These are phyloP conservation scores for Prunus campanulata DNA, from an alignment of 306 rosid species.

Conservation along the genomic window DNA sequence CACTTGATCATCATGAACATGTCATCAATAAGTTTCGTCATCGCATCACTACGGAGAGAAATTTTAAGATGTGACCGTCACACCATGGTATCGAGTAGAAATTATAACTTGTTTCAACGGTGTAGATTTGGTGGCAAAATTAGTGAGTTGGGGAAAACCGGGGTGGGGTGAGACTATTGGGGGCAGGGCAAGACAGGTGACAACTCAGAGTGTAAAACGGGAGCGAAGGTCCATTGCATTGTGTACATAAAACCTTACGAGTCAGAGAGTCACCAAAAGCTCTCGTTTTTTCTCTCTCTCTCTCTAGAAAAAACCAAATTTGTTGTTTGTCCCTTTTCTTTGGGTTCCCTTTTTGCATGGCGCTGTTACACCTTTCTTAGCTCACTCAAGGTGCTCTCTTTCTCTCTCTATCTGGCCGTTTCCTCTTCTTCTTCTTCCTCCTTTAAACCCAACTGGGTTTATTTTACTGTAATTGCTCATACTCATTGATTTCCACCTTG, in stretches of 20 bases:
- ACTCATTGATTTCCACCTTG: background rate
- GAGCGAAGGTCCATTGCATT: background rate
- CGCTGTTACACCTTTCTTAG: constrained; percentile 45
- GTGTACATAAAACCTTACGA: background rate
- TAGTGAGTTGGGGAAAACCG: background rate
- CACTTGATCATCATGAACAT: no score
- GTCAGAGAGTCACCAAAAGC: background rate
- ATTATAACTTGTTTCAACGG: no score
- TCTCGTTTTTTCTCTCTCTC: background rate
- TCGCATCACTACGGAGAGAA: no score
- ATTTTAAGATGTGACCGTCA: no score
- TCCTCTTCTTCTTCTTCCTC: background rate
- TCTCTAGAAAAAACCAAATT: constrained; percentile 5
- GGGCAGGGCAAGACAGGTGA: background rate
- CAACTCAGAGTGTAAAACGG: background rate
- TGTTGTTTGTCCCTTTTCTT: constrained; percentile 22
- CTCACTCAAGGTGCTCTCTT: background rate
- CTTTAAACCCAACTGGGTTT: background rate
- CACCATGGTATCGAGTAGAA: no score
- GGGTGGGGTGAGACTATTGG: background rate
- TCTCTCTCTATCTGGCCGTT: constrained; percentile 2
- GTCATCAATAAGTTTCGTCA: no score
- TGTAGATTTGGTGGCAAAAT: background rate
- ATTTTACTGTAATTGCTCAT: background rate
- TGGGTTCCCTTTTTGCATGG: constrained; percentile 47